Conservation (phyloP, 139 green algal species). For the Helicosporidium sp. region DNA sequence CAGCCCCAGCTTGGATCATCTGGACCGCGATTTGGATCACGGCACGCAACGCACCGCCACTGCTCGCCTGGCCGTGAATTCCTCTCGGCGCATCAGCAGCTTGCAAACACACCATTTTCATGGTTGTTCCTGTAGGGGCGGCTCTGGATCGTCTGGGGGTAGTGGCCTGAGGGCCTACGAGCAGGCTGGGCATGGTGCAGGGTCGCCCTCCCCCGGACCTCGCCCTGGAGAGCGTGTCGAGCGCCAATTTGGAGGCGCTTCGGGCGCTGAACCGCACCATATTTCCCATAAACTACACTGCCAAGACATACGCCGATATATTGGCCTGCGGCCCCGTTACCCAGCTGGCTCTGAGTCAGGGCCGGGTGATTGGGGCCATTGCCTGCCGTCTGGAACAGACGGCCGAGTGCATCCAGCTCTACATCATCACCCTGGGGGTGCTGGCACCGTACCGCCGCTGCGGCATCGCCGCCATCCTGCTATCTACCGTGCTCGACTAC, state of each 20-base stretch:
- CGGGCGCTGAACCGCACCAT: constrained; percentile 39
- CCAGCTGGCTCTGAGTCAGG: constrained; percentile 29
- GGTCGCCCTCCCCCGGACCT: too few species aligned
- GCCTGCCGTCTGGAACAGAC: constrained; percentile 44
- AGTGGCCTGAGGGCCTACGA: too few species aligned
- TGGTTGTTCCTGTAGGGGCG: too few species aligned
- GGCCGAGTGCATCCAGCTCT: constrained; percentile 27
- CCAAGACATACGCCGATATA: constrained; percentile 28
- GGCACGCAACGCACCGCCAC: too few species aligned
- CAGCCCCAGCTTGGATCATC: too few species aligned
- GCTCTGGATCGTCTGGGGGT: too few species aligned
- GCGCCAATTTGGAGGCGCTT: constrained; percentile 44
- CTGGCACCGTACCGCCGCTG: constrained; percentile 59
- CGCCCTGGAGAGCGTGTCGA: constrained; percentile 19
- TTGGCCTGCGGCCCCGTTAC: constrained; percentile 23
- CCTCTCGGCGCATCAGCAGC: too few species aligned
- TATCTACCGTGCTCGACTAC: constrained; percentile 5
- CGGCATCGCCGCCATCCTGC: constrained; percentile 28
- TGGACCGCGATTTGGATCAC: too few species aligned
- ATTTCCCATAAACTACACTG: constrained; percentile 61
- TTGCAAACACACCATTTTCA: too few species aligned
- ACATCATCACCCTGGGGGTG: constrained; percentile 75
- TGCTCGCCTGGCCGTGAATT: too few species aligned
- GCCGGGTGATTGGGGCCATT: constrained; percentile 37
- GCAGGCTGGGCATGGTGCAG: too few species aligned